Conservation (phyloP, 2,329 filamentous ascomycete species). For the Colletotrichum tropicicola region DNA sequence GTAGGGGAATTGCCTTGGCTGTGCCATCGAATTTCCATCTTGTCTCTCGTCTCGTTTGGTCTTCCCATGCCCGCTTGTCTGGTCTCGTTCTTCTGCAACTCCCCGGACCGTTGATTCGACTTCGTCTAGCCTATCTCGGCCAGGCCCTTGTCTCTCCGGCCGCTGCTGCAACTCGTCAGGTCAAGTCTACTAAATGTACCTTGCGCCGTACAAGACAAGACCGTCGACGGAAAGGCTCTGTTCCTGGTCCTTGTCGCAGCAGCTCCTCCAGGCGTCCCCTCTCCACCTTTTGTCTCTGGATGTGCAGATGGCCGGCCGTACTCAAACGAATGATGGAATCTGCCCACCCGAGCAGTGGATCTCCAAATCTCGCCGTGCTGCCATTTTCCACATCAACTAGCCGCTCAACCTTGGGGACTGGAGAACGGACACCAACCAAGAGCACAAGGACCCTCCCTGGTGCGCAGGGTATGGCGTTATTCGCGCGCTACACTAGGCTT, state of each 20-base stretch:
- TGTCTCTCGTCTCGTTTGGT: conserved; percentile 13
- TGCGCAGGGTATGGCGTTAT: conserved; percentile 30
- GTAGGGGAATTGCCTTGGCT: too few species aligned
- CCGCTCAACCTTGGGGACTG: conserved; percentile 27
- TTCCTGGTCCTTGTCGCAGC: conserved; percentile 27
- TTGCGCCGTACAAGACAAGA: background rate
- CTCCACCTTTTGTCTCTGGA: conserved; percentile 27
- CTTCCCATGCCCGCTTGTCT: background rate
- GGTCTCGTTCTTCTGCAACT: background rate
- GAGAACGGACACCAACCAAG: conserved; percentile 28
- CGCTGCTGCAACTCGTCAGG: conserved; percentile 14
- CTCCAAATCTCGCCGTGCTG: conserved; percentile 30
- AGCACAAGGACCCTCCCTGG: conserved; percentile 24
- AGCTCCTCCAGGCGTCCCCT: conserved; percentile 22
- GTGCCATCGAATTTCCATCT: background rate
- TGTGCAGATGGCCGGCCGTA: conserved; percentile 28
- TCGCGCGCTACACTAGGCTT: conserved; percentile 29
- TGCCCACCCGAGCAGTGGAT: conserved; percentile 27
- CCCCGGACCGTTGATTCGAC: conserved; percentile 10
- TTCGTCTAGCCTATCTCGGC: conserved; percentile 5
- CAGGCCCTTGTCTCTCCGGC: conserved; percentile 7
- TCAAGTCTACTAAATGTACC: background rate
- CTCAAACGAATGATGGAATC: conserved; percentile 31
- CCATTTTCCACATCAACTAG: conserved; percentile 30
- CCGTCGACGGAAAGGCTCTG: conserved; percentile 17